Conservation (phyloP, 305 asterid genomes). For the Fraxinus velutina region DNA sequence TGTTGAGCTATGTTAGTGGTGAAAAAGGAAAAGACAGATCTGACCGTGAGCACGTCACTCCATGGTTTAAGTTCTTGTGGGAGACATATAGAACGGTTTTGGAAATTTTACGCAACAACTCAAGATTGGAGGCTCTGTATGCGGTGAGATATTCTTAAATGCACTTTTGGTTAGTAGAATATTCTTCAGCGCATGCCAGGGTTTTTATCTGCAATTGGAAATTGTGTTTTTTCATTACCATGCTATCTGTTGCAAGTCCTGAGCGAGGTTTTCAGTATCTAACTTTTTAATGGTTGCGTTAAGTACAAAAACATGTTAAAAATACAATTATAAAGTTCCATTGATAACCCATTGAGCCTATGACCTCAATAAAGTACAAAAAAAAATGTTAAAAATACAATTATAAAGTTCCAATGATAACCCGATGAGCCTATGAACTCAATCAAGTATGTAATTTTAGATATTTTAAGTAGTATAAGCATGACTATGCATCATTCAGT, state of each 20-base stretch:
- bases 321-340: background rate
- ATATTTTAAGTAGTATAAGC: background rate
- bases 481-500: background rate
- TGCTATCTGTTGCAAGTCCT: background rate
- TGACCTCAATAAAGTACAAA: background rate
- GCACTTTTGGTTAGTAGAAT: background rate
- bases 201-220: background rate
- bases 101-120: conserved; percentile 87
- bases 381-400: background rate
- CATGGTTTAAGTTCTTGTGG: conserved; percentile 99
- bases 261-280: background rate
- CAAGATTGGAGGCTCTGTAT: conserved; percentile 81
- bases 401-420: background rate
- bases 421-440: background rate
- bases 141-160: conserved; percentile 50
- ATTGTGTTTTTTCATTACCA: background rate
- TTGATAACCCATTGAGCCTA: background rate
- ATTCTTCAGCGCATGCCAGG: conserved; percentile 7
- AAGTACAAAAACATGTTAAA: background rate
- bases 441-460: background rate
- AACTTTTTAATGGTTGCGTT: background rate
- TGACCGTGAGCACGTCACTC: conserved; percentile 93
- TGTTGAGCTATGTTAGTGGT: conserved; percentile 96
- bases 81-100: conserved; percentile 92
- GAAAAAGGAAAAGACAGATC: conserved; percentile 97